Evolutionary conservation across 139 green algal species (phyloP).

Genomic region (Trebouxia sp.): DNA sequence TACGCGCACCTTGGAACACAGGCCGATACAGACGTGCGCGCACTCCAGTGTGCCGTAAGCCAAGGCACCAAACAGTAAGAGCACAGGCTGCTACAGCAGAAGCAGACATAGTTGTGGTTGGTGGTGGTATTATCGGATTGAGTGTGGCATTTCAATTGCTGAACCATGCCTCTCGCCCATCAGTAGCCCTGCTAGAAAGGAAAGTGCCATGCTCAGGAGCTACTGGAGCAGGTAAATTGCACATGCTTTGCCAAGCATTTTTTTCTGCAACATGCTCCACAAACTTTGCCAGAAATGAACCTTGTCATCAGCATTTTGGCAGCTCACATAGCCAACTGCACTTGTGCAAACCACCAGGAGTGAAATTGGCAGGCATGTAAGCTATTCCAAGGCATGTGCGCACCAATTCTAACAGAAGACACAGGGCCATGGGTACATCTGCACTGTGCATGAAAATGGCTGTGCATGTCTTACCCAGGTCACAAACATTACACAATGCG

Average conservation of each 20-base stretch:
- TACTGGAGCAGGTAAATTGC: conserved; percentile 65
- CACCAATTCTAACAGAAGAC: too few relatives aligned
- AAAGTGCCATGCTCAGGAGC: conserved; percentile 58
- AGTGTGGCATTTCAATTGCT: conserved; percentile 51
- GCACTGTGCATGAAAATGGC: background rate
- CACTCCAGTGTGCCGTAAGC: too few relatives aligned
- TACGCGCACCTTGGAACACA: too few relatives aligned
- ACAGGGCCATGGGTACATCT: too few relatives aligned
- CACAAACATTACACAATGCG: background rate
- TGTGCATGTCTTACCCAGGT: background rate
- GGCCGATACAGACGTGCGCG: too few relatives aligned
- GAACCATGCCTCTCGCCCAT: conserved; percentile 23
- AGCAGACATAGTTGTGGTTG: background rate
- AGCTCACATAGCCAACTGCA: too few relatives aligned
- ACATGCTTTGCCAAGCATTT: too few relatives aligned
- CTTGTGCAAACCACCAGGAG: too few relatives aligned
- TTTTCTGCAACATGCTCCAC: background rate
- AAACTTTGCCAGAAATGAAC: too few relatives aligned
- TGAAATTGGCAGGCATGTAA: too few relatives aligned
- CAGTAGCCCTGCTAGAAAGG: conserved; percentile 54
- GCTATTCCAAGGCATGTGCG: too few relatives aligned
- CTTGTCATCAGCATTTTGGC: too few relatives aligned
- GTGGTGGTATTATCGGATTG: conserved; percentile 61
- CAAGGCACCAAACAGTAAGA: background rate
- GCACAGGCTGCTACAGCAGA: background rate